A percentile compares a stretch with the other conserved stretches of the same genome.
Evolutionary conservation across 2,329 filamentous ascomycete species (phyloP).

Genomic region (Cladophialophora exuberans): DNA sequence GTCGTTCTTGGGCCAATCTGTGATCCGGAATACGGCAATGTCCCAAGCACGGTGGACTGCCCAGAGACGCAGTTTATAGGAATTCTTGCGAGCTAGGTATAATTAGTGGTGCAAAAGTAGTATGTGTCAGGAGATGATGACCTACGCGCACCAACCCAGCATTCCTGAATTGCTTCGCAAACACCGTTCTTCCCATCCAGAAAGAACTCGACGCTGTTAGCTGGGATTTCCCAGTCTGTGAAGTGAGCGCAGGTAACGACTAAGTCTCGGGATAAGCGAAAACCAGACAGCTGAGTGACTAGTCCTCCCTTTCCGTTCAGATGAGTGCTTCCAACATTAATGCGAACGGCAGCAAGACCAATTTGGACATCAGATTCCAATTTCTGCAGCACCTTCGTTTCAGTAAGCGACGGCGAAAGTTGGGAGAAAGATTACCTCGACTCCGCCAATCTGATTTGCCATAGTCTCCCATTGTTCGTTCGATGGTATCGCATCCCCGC

Average conservation of each 20-base stretch:
- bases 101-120: slow-evolving; percentile 2
- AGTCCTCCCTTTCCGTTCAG: not conserved
- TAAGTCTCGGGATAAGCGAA: slow-evolving; percentile 13
- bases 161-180: slow-evolving; percentile 10
- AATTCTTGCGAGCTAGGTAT: not conserved
- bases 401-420: slow-evolving; percentile 6
- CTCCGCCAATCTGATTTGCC: slow-evolving; percentile 8
- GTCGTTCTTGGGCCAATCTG: slow-evolving; percentile 4
- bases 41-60: slow-evolving; percentile 15
- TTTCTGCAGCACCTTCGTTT: not conserved
- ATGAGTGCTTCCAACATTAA: slow-evolving; percentile 8
- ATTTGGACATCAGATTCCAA: slow-evolving; percentile 2
- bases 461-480: slow-evolving; percentile 6
- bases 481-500: not conserved
- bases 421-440: slow-evolving; percentile 3
- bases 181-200: slow-evolving; percentile 7
- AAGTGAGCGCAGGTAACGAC: slow-evolving; percentile 15
- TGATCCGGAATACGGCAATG: slow-evolving; percentile 17
- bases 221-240: slow-evolving; percentile 6
- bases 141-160: not conserved
- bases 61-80: slow-evolving; percentile 8
- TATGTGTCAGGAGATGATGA: not conserved
- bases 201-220: slow-evolving; percentile 11
- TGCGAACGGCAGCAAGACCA: slow-evolving; percentile 14
- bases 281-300: slow-evolving; percentile 3